These are phyloP conservation scores for Tricholoma bakamatsutake DNA, from an alignment of 768 basidiomycete genomes.

Conservation along the genomic window DNA sequence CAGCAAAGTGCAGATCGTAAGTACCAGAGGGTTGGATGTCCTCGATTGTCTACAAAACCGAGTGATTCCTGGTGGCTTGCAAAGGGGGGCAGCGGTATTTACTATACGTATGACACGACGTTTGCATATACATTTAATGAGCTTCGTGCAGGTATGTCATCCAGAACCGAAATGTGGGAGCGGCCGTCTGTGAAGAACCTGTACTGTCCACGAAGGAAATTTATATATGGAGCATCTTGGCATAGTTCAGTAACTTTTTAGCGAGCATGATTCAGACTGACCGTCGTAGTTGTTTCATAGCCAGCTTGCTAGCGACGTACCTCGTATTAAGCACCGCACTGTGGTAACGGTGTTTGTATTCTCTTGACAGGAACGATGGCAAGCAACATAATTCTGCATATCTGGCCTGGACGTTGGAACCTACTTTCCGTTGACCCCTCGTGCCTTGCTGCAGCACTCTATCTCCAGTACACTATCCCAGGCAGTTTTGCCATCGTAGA, in stretches of 20 bases:
- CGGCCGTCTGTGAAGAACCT: too few relatives aligned
- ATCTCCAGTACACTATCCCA: conserved; percentile 63
- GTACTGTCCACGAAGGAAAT: too few relatives aligned
- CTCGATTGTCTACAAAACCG: background rate
- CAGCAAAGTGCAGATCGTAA: background rate
- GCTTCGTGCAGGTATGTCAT: background rate
- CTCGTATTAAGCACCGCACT: too few relatives aligned
- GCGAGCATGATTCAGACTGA: too few relatives aligned
- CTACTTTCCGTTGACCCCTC: conserved; percentile 62
- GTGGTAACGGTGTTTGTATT: too few relatives aligned
- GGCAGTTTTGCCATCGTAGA: conserved; percentile 59
- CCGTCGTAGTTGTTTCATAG: too few relatives aligned
- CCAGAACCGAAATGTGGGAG: background rate
- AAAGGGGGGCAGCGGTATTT: too few relatives aligned
- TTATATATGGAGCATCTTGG: too few relatives aligned
- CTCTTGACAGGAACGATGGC: conserved; percentile 3
- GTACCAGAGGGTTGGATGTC: background rate
- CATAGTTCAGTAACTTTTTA: background rate
- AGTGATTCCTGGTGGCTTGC: too few relatives aligned
- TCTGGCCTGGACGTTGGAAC: conserved; percentile 67
- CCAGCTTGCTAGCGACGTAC: too few relatives aligned
- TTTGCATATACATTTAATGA: background rate
- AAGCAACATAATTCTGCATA: conserved; percentile 37
- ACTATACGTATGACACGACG: too few relatives aligned
- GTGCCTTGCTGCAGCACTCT: conserved; percentile 60